phyloP scores from a whole-genome alignment of 1,139 yeast genomes.

The Nakaseomyces delphensis region DNA sequence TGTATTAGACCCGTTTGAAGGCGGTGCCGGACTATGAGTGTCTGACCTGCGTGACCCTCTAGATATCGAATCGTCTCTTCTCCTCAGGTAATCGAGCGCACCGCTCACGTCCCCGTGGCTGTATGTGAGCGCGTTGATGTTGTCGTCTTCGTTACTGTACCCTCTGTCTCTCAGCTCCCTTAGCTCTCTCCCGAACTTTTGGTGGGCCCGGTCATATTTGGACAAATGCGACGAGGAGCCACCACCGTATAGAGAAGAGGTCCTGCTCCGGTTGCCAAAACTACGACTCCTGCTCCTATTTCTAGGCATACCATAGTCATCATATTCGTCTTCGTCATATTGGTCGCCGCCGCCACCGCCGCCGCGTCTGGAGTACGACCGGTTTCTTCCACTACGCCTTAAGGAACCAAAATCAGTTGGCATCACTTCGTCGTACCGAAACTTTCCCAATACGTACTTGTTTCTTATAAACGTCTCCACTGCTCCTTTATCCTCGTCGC shows the following conservation, averaged over 20 bases:
- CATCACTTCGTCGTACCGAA: conserved; percentile 35
- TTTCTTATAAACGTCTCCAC: conserved; percentile 49
- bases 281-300: conserved; percentile 5
- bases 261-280: conserved; percentile 5
- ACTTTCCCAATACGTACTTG: conserved; percentile 48
- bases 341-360: not conserved
- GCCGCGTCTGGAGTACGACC: not conserved
- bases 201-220: conserved; percentile 24
- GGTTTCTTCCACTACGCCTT: not conserved
- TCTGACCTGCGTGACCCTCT: conserved; percentile 8
- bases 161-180: conserved; percentile 25
- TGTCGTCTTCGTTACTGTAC: conserved; percentile 25
- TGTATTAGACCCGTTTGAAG: conserved; percentile 13
- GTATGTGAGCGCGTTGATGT: conserved; percentile 30
- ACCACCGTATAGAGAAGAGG: conserved; percentile 8
- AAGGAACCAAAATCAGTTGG: conserved; percentile 21
- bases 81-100: conserved; percentile 27
- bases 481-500: conserved; percentile 32
- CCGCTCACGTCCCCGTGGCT: conserved; percentile 28
- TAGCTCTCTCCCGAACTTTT: conserved; percentile 26
- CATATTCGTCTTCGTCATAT: conserved; percentile 2
- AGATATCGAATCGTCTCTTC: conserved; percentile 8
- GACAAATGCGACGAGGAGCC: conserved; percentile 9
- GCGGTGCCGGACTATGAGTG: conserved; percentile 7
- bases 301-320: conserved; percentile 6